These are phyloP conservation scores for Yamagishiella unicocca DNA, from an alignment of 139 green algal species.

Conservation along the genomic window DNA sequence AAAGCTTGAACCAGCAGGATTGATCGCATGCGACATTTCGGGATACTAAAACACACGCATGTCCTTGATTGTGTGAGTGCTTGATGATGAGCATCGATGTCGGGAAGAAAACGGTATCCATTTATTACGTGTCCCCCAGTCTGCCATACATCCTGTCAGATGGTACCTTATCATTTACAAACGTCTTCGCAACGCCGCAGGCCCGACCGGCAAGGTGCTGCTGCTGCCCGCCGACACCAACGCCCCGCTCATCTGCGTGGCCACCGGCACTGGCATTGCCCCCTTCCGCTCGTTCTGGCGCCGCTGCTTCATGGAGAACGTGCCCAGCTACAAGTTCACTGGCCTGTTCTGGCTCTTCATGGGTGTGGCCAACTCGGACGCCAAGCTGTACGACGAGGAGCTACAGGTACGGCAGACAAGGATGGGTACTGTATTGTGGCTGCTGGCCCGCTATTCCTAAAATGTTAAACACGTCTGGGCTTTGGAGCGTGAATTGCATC, in stretches of 20 bases:
- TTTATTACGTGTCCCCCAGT: neutral
- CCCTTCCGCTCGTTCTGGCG: constrained; percentile 98
- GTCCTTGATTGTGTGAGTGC: no score
- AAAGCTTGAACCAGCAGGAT: no score
- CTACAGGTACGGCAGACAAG: constrained; percentile 72
- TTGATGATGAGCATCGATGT: neutral
- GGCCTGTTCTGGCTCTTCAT: constrained; percentile 99
- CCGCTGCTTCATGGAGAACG: constrained; percentile 95
- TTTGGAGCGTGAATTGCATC: no score
- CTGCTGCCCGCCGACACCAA: constrained; percentile 93
- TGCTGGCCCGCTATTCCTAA: no score
- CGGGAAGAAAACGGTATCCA: neutral
- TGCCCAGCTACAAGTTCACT: constrained; percentile 95
- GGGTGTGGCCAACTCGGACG: constrained; percentile 97
- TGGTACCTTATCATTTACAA: neutral
- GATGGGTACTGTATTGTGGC: no score
- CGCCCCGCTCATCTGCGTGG: constrained; percentile 96
- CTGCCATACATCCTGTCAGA: neutral
- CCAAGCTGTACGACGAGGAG: constrained; percentile 98
- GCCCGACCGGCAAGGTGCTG: constrained; percentile 98
- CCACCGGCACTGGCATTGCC: constrained; percentile 98
- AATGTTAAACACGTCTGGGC: no score
- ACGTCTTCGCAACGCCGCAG: constrained; percentile 56
- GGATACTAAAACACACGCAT: no score
- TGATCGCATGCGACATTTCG: no score